Evolutionary conservation across 176 grass and related monocot genomes (phyloP), one percentile per base, ranked within the genome.

Genomic region (Rhipidocladum racemiflorum): DNA sequence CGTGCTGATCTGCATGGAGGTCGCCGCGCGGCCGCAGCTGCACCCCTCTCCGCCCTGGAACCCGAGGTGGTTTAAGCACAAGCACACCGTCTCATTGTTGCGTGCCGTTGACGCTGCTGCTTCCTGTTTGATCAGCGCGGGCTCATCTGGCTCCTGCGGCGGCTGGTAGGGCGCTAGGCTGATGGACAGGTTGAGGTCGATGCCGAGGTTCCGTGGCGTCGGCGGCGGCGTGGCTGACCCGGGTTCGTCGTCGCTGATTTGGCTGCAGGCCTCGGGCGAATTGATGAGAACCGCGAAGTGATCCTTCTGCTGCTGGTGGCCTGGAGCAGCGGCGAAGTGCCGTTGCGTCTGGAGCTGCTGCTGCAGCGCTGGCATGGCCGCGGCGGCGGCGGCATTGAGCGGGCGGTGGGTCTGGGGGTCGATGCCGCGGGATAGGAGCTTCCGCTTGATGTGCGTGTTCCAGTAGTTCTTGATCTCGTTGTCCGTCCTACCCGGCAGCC

Each of bases 391-490:
- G 82, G 81, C 80, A 88, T 81, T 90, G 81, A 97, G 70, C 5
- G 84, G 81, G 24, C 80, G 91, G 81, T 97, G 94, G 1, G 91
- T 91, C 44, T 90, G 89, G 9, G 94, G 91, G 79, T 97, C 94
- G 60, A 94, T 77, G 48, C 91, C 89, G 3, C 91, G 94, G 25
- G 84, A 74, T 13, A 94, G 42, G 64, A 97, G 91, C 82, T 97
- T 97, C 1, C 94, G 85, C 83, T 88, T 97, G 81, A 97, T 97
- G 82, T 97, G 91, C 20, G 94, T 97, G 74, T 97, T 97, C 94
- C 94, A 97, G 70, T 97, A 94, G 81, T 97, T 97, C 77, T 97
- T 97, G 86, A 97, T 97, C 81, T 97, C 94, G 69, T 97, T 97
- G 76, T 97, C 94, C 4, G 94, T 97, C 29, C 94, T 73, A 12